A percentile compares a stretch with the other conserved stretches of the same genome.
These are phyloP conservation scores for Pseudonectria buxi DNA, from an alignment of 2,329 filamentous ascomycete genomes.

Conservation along the genomic window DNA sequence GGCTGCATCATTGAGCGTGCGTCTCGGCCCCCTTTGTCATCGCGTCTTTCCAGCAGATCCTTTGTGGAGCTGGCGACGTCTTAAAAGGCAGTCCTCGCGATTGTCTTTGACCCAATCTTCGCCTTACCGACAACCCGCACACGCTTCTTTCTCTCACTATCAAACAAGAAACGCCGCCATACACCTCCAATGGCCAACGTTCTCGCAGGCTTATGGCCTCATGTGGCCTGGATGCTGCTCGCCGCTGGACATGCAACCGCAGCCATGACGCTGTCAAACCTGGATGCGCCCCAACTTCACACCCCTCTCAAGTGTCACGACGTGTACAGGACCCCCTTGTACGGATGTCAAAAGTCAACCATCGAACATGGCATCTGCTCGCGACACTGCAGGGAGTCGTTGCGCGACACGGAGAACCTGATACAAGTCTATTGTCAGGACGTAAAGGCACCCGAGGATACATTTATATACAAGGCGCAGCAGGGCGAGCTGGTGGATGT, in stretches of 20 bases:
- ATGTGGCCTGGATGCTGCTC: conserved; percentile 16
- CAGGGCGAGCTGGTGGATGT: conserved; percentile 29
- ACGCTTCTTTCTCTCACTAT: too few species aligned
- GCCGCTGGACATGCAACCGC: conserved; percentile 18
- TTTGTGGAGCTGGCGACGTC: too few species aligned
- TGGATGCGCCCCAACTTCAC: conserved; percentile 35
- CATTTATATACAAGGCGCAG: conserved; percentile 32
- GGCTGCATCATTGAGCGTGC: too few species aligned
- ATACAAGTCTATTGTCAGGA: conserved; percentile 23
- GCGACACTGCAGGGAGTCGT: conserved; percentile 25
- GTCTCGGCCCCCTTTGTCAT: too few species aligned
- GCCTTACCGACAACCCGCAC: too few species aligned
- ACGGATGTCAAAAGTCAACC: conserved; percentile 30
- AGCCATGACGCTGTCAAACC: not conserved
- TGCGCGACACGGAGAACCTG: conserved; percentile 21
- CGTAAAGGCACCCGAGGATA: conserved; percentile 18
- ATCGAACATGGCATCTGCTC: conserved; percentile 34
- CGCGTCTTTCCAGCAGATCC: too few species aligned
- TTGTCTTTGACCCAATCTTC: too few species aligned
- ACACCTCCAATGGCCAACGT: too few species aligned
- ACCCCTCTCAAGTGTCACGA: conserved; percentile 33
- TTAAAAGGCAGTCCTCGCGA: too few species aligned
- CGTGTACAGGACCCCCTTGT: conserved; percentile 36
- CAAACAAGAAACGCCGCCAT: too few species aligned
- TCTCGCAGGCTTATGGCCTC: conserved; percentile 11